Evolutionary conservation across 2,329 filamentous ascomycete species (phyloP).

Genomic region (Trichoderma brevicompactum): DNA sequence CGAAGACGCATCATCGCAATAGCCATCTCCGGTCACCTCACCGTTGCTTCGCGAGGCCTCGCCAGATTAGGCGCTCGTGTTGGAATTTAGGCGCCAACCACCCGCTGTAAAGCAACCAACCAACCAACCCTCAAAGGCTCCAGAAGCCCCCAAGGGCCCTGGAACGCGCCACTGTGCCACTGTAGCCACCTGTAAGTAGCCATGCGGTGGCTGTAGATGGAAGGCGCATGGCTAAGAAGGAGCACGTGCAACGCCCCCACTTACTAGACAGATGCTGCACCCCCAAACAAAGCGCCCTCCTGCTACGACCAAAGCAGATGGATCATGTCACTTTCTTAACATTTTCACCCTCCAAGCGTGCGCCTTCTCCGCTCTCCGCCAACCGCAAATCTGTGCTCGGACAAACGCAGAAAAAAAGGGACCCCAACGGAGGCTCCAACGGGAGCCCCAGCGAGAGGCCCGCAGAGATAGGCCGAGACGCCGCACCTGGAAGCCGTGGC

Average conservation of each 20-base stretch:
- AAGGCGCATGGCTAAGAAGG: conserved; percentile 6
- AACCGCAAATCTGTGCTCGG: conserved; percentile 23
- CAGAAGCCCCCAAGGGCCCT: not conserved
- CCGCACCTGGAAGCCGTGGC: conserved; percentile 10
- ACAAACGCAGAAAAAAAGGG: not conserved
- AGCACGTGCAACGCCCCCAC: conserved; percentile 24
- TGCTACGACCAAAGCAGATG: conserved; percentile 17
- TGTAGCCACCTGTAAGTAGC: conserved; percentile 1
- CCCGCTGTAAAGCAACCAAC: not conserved
- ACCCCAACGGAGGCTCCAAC: conserved; percentile 16
- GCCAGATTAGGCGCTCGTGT: not conserved
- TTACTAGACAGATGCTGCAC: not conserved
- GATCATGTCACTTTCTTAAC: conserved; percentile 5
- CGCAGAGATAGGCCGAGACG: conserved; percentile 12
- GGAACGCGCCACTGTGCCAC: not conserved
- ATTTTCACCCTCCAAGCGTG: conserved; percentile 24
- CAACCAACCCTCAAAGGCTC: not conserved
- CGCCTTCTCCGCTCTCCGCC: conserved; percentile 25
- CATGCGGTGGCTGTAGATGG: not conserved
- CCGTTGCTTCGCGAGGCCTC: not conserved
- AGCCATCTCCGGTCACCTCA: no score
- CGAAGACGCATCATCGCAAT: no score
- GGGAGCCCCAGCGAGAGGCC: conserved; percentile 11
- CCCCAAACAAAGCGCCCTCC: conserved; percentile 16
- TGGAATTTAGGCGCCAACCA: not conserved